These are phyloP conservation scores for Chrysanthemum lavandulifolium DNA, from an alignment of 129 eudicot genomes.

Conservation along the genomic window DNA sequence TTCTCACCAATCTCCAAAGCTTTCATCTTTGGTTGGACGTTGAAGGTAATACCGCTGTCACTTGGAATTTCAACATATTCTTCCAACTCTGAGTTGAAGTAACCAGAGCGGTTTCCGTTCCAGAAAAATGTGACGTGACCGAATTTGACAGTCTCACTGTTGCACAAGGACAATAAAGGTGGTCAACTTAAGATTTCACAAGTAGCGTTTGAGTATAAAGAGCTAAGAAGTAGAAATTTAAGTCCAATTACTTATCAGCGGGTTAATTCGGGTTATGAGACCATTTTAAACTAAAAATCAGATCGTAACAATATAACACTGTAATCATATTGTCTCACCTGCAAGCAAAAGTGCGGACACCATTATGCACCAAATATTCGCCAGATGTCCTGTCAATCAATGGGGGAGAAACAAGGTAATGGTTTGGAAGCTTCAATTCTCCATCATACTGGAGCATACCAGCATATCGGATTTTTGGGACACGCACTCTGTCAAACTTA, in stretches of 20 bases:
- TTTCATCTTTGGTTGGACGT: conserved; percentile 85
- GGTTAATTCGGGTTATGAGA: not conserved
- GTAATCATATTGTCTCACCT: conserved; percentile 44
- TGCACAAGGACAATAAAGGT: not conserved
- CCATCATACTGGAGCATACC: conserved; percentile 99
- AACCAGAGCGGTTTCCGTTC: conserved; percentile 98
- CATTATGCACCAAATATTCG: conserved; percentile 75
- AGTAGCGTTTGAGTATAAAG: too few relatives aligned
- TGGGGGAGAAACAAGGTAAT: conserved; percentile 95
- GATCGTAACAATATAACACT: not conserved
- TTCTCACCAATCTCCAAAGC: conserved; percentile 92
- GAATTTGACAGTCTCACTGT: conserved; percentile 93
- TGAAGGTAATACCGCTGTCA: conserved; percentile 82
- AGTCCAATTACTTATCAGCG: too few relatives aligned
- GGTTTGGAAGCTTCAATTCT: conserved; percentile 87
- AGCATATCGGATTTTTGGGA: conserved; percentile 85
- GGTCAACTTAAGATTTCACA: not conserved
- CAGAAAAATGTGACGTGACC: conserved; percentile 98
- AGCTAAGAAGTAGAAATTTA: too few relatives aligned
- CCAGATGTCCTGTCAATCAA: conserved; percentile 94
- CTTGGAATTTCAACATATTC: conserved; percentile 96
- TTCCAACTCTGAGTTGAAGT: conserved; percentile 72
- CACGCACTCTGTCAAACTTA: conserved; percentile 77
- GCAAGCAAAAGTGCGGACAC: conserved; percentile 90
- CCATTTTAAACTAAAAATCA: too few relatives aligned